These are phyloP conservation scores for Calocybe indica DNA, from an alignment of 768 basidiomycete genomes.

Conservation along the genomic window DNA sequence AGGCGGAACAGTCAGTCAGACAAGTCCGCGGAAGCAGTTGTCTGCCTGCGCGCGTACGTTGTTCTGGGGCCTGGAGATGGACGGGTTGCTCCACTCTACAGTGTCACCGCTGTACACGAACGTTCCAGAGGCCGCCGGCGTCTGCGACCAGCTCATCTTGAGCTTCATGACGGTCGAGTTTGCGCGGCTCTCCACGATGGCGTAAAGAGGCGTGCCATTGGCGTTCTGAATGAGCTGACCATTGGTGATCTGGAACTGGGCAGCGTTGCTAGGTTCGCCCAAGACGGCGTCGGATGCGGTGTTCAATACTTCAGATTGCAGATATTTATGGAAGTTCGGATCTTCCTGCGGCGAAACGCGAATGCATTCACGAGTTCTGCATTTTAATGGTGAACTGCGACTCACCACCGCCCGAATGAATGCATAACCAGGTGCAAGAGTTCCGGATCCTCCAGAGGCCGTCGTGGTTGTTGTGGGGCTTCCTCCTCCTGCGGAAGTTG, in stretches of 20 bases:
- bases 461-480: constrained; percentile 22
- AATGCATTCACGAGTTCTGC: neutral
- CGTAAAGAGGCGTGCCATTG: constrained; percentile 38
- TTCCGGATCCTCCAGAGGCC: constrained; percentile 32
- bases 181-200: constrained; percentile 39
- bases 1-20: neutral
- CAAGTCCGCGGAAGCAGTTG: neutral
- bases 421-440: constrained; percentile 42
- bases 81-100: constrained; percentile 48
- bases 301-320: constrained; percentile 41
- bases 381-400: constrained; percentile 2
- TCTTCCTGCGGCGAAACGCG: constrained; percentile 28
- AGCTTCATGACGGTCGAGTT: constrained; percentile 43
- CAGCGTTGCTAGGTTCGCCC: constrained; percentile 42
- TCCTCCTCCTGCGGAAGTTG: constrained; percentile 10
- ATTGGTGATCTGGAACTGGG: constrained; percentile 49
- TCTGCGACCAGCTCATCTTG: constrained; percentile 40
- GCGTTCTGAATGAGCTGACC: constrained; percentile 53
- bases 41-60: constrained; percentile 30
- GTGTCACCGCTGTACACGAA: constrained; percentile 56
- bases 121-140: constrained; percentile 39
- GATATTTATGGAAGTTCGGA: constrained; percentile 59
- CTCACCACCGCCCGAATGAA: constrained; percentile 55
- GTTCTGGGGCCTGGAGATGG: constrained; percentile 42
- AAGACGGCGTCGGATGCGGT: constrained; percentile 44